Conservation (phyloP, 192 early-diverging fungal genomes). For the Backusella parvicylindrica region DNA sequence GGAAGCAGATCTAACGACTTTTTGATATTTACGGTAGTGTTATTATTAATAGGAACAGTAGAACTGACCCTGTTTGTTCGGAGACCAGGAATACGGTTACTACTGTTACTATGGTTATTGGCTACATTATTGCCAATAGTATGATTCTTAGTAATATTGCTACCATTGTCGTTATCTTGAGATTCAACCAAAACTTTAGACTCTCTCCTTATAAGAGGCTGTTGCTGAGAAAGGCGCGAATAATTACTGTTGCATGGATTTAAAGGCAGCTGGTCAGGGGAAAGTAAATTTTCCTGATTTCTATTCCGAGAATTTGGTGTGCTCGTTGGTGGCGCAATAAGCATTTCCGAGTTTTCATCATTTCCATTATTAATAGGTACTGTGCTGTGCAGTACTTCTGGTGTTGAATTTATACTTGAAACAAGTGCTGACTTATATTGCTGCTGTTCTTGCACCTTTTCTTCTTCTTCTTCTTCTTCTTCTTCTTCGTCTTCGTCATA, state of each 20-base stretch:
- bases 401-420: background rate
- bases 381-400: background rate
- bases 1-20: background rate
- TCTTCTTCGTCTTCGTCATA: background rate
- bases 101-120: background rate
- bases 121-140: background rate
- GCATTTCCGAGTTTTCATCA: background rate
- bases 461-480: background rate
- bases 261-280: background rate
- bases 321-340: background rate
- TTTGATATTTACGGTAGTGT: background rate
- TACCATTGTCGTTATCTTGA: background rate
- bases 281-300: background rate
- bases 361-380: background rate
- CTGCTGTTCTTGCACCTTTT: background rate
- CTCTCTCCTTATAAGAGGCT: background rate
- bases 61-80: background rate
- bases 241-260: background rate
- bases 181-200: constrained; percentile 4
- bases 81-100: background rate
- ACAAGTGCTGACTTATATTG: background rate
- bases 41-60: background rate
- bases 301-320: constrained; percentile 1
- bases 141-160: background rate
- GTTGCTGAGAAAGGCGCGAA: background rate